Conservation (phyloP, 1,139 yeast species). For the Fermentozyma sake region DNA sequence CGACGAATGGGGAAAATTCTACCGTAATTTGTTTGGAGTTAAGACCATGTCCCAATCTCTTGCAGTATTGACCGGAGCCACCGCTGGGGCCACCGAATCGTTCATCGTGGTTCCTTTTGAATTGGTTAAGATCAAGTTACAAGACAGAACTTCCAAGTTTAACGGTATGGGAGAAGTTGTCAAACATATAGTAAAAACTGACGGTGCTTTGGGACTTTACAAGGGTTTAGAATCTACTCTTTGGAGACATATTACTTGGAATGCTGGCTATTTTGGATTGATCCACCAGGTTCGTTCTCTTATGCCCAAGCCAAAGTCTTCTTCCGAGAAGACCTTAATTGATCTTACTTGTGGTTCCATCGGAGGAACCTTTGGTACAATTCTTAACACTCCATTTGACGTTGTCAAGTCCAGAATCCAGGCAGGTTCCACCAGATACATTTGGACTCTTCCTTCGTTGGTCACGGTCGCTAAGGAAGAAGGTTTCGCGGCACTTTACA, state of each 20-base stretch:
- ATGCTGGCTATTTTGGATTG: constrained; percentile 96
- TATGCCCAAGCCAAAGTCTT: constrained; percentile 71
- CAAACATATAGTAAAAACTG: constrained; percentile 60
- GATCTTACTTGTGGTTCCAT: constrained; percentile 89
- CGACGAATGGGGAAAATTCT: constrained; percentile 92
- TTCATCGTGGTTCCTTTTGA: constrained; percentile 97
- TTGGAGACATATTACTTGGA: constrained; percentile 97
- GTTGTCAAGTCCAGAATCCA: constrained; percentile 97
- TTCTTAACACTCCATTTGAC: constrained; percentile 93
- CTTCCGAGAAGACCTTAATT: constrained; percentile 71
- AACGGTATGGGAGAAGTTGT: constrained; percentile 85
- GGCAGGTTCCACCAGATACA: constrained; percentile 80
- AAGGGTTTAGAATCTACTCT: constrained; percentile 95
- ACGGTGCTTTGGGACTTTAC: constrained; percentile 82
- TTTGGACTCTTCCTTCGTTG: constrained; percentile 87
- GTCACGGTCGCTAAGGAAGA: constrained; percentile 79
- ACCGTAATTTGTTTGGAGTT: constrained; percentile 68
- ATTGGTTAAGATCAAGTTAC: constrained; percentile 80
- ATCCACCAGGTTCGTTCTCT: constrained; percentile 79
- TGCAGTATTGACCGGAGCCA: constrained; percentile 91
- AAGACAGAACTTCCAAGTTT: constrained; percentile 79
- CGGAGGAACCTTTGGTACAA: constrained; percentile 96
- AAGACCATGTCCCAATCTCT: constrained; percentile 71
- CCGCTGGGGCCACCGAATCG: constrained; percentile 96
- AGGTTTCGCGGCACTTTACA: constrained; percentile 50